phyloP scores from a whole-genome alignment of 2,329 filamentous ascomycete species.

The Arthrinium puccinioides region DNA sequence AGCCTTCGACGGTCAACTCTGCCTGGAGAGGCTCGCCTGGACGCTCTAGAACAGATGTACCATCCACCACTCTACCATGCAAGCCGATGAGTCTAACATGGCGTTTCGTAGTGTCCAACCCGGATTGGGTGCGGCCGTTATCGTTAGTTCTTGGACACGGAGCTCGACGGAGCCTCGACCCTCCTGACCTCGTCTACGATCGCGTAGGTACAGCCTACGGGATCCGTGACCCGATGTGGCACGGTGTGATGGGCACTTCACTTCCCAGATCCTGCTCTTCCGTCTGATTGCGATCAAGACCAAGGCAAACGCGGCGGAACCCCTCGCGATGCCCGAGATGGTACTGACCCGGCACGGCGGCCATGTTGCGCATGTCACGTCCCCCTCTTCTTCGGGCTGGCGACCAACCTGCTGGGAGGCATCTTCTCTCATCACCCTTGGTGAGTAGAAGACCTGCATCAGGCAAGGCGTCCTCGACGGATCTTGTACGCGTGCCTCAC shows the following conservation, averaged over 20 bases:
- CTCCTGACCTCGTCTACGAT: conserved; percentile 32
- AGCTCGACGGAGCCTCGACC: too few relatives aligned
- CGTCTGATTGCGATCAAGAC: conserved; percentile 32
- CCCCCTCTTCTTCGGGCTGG: conserved; percentile 30
- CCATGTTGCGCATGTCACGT: conserved; percentile 28
- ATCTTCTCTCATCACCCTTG: conserved; percentile 30
- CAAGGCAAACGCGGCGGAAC: conserved; percentile 22
- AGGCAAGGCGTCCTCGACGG: conserved; percentile 20
- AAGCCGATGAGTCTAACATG: conserved; percentile 40
- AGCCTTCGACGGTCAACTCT: background rate
- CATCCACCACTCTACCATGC: conserved; percentile 30
- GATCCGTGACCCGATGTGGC: conserved; percentile 33
- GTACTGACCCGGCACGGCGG: conserved; percentile 28
- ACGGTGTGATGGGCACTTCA: conserved; percentile 29
- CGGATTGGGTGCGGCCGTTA: conserved; percentile 36
- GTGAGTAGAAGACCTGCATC: conserved; percentile 31
- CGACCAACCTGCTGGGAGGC: conserved; percentile 32
- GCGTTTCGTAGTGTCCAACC: conserved; percentile 34
- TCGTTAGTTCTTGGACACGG: conserved; percentile 43
- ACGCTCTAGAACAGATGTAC: conserved; percentile 33
- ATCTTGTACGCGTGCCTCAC: conserved; percentile 25
- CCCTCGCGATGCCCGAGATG: conserved; percentile 21
- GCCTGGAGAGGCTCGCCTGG: conserved; percentile 22
- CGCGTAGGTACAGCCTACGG: conserved; percentile 29
- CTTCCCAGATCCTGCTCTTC: conserved; percentile 32